Conservation (phyloP, 2,329 filamentous ascomycete genomes). For the Colletotrichum eleusines region DNA sequence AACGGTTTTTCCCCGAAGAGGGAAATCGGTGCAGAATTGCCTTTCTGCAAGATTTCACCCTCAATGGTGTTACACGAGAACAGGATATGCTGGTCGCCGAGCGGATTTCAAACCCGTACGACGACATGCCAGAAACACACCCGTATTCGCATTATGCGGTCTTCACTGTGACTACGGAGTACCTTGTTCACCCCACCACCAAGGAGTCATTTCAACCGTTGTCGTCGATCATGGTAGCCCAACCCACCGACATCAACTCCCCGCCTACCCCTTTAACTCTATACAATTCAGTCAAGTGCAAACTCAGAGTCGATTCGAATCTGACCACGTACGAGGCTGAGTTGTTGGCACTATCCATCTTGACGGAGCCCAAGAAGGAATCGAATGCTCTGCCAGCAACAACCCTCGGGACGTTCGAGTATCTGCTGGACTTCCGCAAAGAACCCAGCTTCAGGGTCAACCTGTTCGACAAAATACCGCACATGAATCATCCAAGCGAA, state of each 20-base stretch:
- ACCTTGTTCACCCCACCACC: constrained; percentile 26
- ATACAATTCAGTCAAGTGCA: constrained; percentile 24
- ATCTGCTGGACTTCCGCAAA: constrained; percentile 33
- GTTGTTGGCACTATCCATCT: constrained; percentile 18
- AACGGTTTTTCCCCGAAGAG: constrained; percentile 26
- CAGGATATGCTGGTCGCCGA: constrained; percentile 22
- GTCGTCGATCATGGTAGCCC: neutral
- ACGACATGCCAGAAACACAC: neutral
- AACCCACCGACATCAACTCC: neutral
- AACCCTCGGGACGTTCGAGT: constrained; percentile 16
- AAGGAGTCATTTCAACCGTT: constrained; percentile 24
- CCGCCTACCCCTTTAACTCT: neutral
- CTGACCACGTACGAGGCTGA: constrained; percentile 33
- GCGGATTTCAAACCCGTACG: constrained; percentile 28
- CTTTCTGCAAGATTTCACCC: constrained; percentile 13
- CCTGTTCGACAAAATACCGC: constrained; percentile 33
- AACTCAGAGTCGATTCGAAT: constrained; percentile 11
- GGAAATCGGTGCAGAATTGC: constrained; percentile 19
- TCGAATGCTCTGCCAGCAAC: neutral
- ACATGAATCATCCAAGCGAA: constrained; percentile 26
- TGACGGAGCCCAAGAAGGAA: constrained; percentile 25
- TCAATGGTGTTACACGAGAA: constrained; percentile 8
- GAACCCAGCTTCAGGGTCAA: constrained; percentile 18
- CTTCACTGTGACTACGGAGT: constrained; percentile 28
- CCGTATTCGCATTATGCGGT: constrained; percentile 18